Conservation (phyloP, 2,329 filamentous ascomycete species). For the Epichloe uncinata region DNA sequence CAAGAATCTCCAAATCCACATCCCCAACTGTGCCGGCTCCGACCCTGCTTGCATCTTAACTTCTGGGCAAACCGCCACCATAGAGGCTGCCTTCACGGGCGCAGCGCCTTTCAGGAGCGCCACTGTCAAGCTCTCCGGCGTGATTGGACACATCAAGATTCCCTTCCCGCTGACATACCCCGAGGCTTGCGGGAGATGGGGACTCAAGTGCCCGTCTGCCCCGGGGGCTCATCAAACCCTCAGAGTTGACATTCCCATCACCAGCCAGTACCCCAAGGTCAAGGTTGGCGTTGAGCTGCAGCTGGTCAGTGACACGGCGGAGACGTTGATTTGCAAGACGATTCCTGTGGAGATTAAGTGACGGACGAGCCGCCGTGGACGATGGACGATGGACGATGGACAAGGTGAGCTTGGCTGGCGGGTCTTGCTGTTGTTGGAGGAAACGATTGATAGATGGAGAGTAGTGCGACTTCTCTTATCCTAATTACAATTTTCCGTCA, state of each 20-base stretch:
- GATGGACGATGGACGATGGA: neutral
- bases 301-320: neutral
- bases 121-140: neutral
- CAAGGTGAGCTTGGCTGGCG: neutral
- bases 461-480: no score
- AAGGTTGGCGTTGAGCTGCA: neutral
- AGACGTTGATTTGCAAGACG: slow-evolving; percentile 2
- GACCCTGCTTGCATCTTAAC: slow-evolving; percentile 1
- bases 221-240: neutral
- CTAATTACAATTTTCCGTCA: no score
- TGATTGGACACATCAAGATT: neutral
- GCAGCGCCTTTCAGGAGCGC: neutral
- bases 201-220: slow-evolving; percentile 1
- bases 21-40: slow-evolving; percentile 5
- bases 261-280: neutral
- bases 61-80: neutral
- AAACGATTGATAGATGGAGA: no score
- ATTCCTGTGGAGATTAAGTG: slow-evolving; percentile 2
- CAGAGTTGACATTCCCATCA: neutral
- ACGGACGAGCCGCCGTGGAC: neutral
- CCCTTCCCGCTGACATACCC: neutral
- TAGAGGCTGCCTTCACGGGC: slow-evolving; percentile 1
- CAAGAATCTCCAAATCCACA: slow-evolving; percentile 1
- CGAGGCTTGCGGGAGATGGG: slow-evolving; percentile 4
- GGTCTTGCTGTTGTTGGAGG: neutral